Evolutionary conservation across 1,284 basidiomycete species (phyloP).

Genomic region (Laetiporus sulphureus): DNA sequence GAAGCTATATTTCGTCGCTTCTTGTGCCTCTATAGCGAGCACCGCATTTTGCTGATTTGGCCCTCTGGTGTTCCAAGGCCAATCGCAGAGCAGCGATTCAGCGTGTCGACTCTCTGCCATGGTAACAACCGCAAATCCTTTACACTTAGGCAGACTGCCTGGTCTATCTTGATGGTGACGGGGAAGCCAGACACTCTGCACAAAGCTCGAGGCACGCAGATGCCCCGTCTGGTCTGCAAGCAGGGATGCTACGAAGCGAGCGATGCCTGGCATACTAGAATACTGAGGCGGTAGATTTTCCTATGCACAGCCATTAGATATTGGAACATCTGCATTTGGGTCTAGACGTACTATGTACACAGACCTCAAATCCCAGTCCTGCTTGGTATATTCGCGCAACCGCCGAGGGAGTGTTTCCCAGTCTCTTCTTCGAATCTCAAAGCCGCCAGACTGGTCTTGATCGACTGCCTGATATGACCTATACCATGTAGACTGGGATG

Average conservation of each 20-base stretch:
- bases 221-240: conserved; percentile 23
- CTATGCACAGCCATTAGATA: conserved; percentile 35
- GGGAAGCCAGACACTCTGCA: conserved; percentile 52
- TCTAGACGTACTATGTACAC: conserved; percentile 53
- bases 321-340: no score
- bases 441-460: conserved; percentile 38
- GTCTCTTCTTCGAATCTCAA: conserved; percentile 53
- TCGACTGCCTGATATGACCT: conserved; percentile 22
- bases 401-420: conserved; percentile 27
- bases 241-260: conserved; percentile 36
- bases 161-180: conserved; percentile 55
- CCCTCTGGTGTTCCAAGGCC: conserved; percentile 51
- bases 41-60: conserved; percentile 4
- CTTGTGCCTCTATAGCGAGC: conserved; percentile 18
- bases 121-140: conserved; percentile 66
- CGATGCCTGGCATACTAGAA: conserved; percentile 41
- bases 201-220: conserved; percentile 9
- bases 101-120: conserved; percentile 35
- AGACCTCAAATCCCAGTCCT: conserved; percentile 55
- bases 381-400: conserved; percentile 29
- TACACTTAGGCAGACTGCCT: conserved; percentile 46
- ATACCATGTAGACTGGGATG: conserved; percentile 34
- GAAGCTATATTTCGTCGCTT: conserved; percentile 52
- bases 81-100: conserved; percentile 36
- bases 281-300: conserved; percentile 60